Conservation (phyloP, 2,329 filamentous ascomycete genomes). For the Ophiostoma sp. region DNA sequence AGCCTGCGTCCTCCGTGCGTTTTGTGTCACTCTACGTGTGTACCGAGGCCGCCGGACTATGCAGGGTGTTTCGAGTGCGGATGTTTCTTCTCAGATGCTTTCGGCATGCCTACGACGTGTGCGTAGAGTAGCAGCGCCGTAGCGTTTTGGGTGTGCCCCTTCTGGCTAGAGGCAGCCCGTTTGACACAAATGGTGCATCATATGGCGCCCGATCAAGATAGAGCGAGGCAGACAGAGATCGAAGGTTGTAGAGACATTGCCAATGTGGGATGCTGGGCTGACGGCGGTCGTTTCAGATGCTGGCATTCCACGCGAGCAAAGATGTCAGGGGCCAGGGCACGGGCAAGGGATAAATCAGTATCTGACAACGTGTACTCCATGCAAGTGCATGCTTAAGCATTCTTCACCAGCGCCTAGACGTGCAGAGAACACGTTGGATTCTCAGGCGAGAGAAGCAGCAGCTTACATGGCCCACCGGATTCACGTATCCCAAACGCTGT, state of each 20-base stretch:
- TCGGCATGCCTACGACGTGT: neutral
- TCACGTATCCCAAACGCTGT: no score
- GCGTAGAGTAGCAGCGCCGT: neutral
- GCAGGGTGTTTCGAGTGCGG: neutral
- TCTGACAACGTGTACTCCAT: neutral
- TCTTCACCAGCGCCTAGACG: no score
- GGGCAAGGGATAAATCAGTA: neutral
- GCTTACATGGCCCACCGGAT: no score
- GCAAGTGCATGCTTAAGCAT: no score
- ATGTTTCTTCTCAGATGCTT: neutral
- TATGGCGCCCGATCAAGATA: constrained; percentile 5
- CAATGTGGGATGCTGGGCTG: neutral
- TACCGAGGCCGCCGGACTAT: neutral
- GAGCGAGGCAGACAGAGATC: neutral
- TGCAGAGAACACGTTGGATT: no score
- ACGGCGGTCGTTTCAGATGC: neutral
- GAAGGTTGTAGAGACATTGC: neutral
- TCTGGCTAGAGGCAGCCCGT: constrained; percentile 6
- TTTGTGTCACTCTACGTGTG: neutral
- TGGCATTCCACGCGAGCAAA: neutral
- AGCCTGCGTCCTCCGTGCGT: neutral
- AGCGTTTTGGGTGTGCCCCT: constrained; percentile 12
- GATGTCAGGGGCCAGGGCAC: neutral
- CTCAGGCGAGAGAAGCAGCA: no score
- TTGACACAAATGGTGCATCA: constrained; percentile 26